phyloP scores from a whole-genome alignment of 345 rosid genomes.

The Theobroma cacao region DNA sequence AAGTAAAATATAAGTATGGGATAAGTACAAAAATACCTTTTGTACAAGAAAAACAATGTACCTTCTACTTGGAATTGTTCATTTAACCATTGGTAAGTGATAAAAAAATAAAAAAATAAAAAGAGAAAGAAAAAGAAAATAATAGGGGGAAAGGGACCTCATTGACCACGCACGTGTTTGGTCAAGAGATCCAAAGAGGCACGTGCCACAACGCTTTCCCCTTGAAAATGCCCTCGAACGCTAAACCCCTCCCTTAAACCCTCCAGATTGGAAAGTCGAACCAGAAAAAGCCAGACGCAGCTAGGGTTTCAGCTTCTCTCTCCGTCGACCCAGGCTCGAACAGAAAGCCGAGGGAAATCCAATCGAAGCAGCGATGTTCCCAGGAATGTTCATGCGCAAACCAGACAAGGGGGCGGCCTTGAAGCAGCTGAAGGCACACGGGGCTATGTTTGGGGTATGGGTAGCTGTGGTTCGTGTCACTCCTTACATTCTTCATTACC shows the following conservation, averaged over 20 bases:
- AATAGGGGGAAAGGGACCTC: neutral
- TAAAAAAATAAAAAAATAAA: too few species aligned
- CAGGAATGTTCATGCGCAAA: constrained; percentile 74
- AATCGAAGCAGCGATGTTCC: constrained; percentile 56
- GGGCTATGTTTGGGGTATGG: constrained; percentile 61
- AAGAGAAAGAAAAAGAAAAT: too few species aligned
- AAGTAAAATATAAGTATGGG: too few species aligned
- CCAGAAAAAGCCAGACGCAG: neutral
- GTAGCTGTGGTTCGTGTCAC: constrained; percentile 55
- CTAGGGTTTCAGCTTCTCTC: constrained; percentile 10
- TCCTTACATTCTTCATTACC: constrained; percentile 70
- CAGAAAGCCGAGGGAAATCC: neutral
- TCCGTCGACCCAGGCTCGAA: neutral
- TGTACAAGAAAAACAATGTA: neutral
- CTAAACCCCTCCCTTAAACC: neutral
- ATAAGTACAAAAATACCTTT: too few species aligned
- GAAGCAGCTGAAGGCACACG: constrained; percentile 68
- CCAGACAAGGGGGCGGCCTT: constrained; percentile 83
- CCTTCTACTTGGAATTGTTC: neutral
- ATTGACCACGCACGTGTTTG: neutral
- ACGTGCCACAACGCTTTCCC: neutral
- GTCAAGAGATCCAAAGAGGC: neutral
- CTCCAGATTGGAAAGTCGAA: neutral
- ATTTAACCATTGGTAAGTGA: neutral
- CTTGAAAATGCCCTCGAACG: neutral